Base-by-base conservation (phyloP, 1,139 yeast genomes). In the Tardiomyces digboiensis region DNA sequence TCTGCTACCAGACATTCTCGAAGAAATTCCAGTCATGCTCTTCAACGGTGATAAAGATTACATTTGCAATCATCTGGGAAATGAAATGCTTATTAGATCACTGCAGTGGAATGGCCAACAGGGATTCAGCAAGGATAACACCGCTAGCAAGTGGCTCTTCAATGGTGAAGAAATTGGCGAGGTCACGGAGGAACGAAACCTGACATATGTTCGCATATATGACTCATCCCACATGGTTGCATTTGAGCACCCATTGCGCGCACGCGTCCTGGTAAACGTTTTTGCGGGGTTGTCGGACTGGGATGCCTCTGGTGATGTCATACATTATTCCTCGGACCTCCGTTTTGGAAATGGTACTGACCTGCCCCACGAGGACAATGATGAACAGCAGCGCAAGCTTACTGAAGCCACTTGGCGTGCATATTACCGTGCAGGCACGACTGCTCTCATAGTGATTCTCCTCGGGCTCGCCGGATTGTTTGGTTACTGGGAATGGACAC, bases 151-250 rank as follows among this genome's bases (percentile, higher is more conserved):
- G 4, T 62, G 65, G 67, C 39, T 38, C 14, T 49, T 55, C 36
- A 48, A 56, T n/a, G 60, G 56, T 7, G 43, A 49, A 4, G 48
- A 49, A 1, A 60, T 54, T 2, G 72, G 72, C 12, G 42, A 48
- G 16, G 54, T 59, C 29, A 63, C 56, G 39, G 45, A 53, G 8
- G 89, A 80, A 45, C 73, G 88, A 50, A 86, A 86, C 56, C 68
- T 91, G 55, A 84, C 96, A 0, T 84, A 82, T 60, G 76, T 86
- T 22, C 77, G 80, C 50, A 77, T 89, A 2, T 78, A 68, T 58
- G 78, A 86, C 54, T 77, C 95, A 0, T 82, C 94, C 3, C 98
- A 91, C 60, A 91, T 91, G 99, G 95, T 89, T 19, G 95, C 98
- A 1, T 83, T 78, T 55, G 97, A 91, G 59, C 65, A 76, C 44